Evolutionary conservation across 345 rosid species (phyloP).

Genomic region (Citrus inodora): DNA sequence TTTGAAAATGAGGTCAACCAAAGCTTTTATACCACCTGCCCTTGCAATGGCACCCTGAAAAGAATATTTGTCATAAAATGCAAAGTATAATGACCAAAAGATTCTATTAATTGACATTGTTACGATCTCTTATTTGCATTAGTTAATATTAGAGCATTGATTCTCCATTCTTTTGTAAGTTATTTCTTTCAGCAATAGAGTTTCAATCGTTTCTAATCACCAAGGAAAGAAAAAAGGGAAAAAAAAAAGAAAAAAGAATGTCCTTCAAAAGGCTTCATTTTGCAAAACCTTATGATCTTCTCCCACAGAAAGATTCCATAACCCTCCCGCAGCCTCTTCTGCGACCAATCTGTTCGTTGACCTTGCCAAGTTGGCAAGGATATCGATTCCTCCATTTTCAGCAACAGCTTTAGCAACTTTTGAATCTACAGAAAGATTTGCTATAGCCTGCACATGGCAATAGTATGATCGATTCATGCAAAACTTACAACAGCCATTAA

Average conservation of each 20-base stretch:
- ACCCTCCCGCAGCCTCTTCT: slow-evolving; percentile 45
- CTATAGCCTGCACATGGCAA: slow-evolving; percentile 29
- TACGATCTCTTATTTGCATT: background rate
- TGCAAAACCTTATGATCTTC: slow-evolving; percentile 43
- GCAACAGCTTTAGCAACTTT: slow-evolving; percentile 39
- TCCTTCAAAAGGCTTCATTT: background rate
- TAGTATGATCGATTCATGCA: background rate
- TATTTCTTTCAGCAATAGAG: background rate
- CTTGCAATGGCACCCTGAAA: slow-evolving; percentile 36
- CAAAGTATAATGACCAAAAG: background rate
- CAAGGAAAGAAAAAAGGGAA: background rate
- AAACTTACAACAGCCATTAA: background rate
- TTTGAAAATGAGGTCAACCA: slow-evolving; percentile 38
- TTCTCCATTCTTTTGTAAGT: background rate
- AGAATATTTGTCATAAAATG: background rate
- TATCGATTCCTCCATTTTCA: slow-evolving; percentile 30
- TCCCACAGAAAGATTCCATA: slow-evolving; percentile 48
- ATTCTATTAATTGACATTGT: background rate
- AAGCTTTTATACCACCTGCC: slow-evolving; percentile 38
- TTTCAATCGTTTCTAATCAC: background rate
- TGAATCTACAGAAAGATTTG: slow-evolving; percentile 38
- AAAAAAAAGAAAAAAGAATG: background rate
- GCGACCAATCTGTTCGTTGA: slow-evolving; percentile 36
- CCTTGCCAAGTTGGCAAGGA: slow-evolving; percentile 32
- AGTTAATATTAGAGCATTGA: background rate